Percentiles rank a stretch among this genome's conserved stretches.
Evolutionary conservation across 768 basidiomycete genomes (phyloP).

Genomic region (Tricholoma flavovirens): DNA sequence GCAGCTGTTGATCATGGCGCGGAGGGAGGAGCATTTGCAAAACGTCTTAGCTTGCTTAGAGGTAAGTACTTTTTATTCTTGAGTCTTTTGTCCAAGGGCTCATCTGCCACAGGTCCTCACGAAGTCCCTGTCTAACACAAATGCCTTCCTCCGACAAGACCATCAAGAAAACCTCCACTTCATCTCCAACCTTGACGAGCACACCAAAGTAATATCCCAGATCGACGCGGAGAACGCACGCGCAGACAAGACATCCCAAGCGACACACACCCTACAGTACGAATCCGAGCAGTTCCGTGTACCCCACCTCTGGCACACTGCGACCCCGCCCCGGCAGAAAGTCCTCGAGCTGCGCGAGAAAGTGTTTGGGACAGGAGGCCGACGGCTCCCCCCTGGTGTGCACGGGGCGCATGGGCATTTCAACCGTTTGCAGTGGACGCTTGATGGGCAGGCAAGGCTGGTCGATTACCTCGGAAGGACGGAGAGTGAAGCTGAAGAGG

Average conservation of each 20-base stretch:
- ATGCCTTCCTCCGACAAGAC: conserved; percentile 51
- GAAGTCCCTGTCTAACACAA: conserved; percentile 46
- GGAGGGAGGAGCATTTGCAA: conserved; percentile 61
- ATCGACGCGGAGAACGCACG: conserved; percentile 46
- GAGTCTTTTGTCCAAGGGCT: conserved; percentile 2
- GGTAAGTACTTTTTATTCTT: conserved; percentile 37
- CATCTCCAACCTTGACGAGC: conserved; percentile 41
- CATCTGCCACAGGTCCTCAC: conserved; percentile 39
- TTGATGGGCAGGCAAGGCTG: conserved; percentile 54
- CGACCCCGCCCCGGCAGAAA: conserved; percentile 52
- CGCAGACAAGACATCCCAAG: conserved; percentile 51
- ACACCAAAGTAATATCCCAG: conserved; percentile 41
- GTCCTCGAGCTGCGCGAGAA: conserved; percentile 61
- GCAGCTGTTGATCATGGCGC: conserved; percentile 61
- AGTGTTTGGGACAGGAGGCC: conserved; percentile 58
- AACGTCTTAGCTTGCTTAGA: conserved; percentile 58
- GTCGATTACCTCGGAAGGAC: conserved; percentile 69
- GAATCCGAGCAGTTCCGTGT: conserved; percentile 66
- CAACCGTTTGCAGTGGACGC: conserved; percentile 64
- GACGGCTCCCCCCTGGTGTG: conserved; percentile 42
- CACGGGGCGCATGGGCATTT: conserved; percentile 56
- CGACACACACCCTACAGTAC: conserved; percentile 63
- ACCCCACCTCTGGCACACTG: conserved; percentile 62
- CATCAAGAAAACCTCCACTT: conserved; percentile 47
- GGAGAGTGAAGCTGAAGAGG: conserved; percentile 74